Evolutionary conservation across 768 basidiomycete genomes (phyloP).

Genomic region (Rhodosporidiobolus odoratus): DNA sequence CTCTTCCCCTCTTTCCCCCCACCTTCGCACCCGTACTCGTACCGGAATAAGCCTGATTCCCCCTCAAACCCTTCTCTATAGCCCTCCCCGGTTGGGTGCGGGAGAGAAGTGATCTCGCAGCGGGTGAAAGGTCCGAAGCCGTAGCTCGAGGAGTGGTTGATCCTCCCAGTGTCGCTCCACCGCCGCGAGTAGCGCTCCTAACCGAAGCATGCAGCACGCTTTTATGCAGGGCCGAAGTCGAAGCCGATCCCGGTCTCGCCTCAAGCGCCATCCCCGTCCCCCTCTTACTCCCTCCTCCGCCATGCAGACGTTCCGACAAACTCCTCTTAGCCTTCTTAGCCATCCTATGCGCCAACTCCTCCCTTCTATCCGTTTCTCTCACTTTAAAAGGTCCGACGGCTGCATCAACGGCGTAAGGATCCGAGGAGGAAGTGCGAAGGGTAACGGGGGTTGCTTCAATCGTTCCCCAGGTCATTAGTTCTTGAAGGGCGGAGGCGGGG

Average conservation of each 20-base stretch:
- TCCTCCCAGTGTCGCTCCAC: background rate
- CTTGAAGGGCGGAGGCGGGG: slow-evolving; percentile 73
- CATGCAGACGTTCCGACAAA: slow-evolving; percentile 3
- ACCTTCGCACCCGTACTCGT: no score
- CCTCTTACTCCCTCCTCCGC: background rate
- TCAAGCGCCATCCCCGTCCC: background rate
- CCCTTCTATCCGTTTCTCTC: slow-evolving; percentile 68
- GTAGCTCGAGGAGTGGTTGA: background rate
- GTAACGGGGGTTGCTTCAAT: slow-evolving; percentile 85
- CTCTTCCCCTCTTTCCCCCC: background rate
- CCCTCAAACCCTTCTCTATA: slow-evolving; percentile 23
- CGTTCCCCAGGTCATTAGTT: slow-evolving; percentile 97
- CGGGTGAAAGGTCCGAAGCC: slow-evolving; percentile 28
- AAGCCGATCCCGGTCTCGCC: background rate
- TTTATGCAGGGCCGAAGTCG: background rate
- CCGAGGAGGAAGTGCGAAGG: slow-evolving; percentile 54
- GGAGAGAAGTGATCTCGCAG: slow-evolving; percentile 24
- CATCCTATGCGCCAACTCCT: slow-evolving; percentile 72
- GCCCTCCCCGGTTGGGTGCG: slow-evolving; percentile 27
- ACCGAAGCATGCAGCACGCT: slow-evolving; percentile 1
- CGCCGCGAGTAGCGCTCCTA: slow-evolving; percentile 9
- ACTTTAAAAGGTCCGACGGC: slow-evolving; percentile 66
- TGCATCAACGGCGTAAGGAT: slow-evolving; percentile 45
- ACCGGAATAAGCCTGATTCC: no score
- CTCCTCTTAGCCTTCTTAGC: slow-evolving; percentile 60